These are phyloP conservation scores for Centaurea solstitialis DNA, from an alignment of 129 eudicot genomes.

Conservation along the genomic window DNA sequence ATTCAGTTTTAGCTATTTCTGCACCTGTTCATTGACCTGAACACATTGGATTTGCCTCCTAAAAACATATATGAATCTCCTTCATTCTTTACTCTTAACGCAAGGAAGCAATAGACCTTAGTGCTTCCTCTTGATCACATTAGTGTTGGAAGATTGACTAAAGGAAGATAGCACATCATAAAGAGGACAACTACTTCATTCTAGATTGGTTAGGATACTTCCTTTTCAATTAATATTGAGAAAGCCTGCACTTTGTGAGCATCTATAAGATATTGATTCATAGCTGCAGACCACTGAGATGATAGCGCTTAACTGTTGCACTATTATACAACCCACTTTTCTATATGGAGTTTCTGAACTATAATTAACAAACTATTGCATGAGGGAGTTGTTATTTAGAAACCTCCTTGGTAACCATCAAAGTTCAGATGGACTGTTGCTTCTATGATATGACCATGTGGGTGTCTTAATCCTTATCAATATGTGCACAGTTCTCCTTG, in stretches of 20 bases:
- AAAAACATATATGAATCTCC: not conserved
- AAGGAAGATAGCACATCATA: slow-evolving; percentile 8
- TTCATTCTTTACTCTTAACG: not conserved
- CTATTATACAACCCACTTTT: not conserved
- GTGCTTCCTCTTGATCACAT: not conserved
- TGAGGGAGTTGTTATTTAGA: not conserved
- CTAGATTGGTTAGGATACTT: not conserved
- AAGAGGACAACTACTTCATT: not conserved
- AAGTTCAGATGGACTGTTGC: not conserved
- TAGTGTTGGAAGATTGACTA: not conserved
- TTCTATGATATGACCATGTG: not conserved
- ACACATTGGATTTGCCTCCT: not conserved
- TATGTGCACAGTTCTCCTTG: not conserved
- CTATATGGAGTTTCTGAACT: not conserved
- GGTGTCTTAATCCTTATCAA: not conserved
- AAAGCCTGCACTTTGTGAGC: not conserved
- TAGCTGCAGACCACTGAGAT: not conserved
- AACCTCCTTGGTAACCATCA: not conserved
- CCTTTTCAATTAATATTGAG: not conserved
- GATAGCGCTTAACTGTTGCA: not conserved
- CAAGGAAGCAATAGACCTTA: slow-evolving; percentile 8
- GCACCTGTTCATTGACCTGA: not conserved
- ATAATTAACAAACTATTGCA: not conserved
- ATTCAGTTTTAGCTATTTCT: not conserved
- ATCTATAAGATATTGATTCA: not conserved